Base-by-base conservation (phyloP, 202 grass and related monocot species). In the Panicum virgatum region DNA sequence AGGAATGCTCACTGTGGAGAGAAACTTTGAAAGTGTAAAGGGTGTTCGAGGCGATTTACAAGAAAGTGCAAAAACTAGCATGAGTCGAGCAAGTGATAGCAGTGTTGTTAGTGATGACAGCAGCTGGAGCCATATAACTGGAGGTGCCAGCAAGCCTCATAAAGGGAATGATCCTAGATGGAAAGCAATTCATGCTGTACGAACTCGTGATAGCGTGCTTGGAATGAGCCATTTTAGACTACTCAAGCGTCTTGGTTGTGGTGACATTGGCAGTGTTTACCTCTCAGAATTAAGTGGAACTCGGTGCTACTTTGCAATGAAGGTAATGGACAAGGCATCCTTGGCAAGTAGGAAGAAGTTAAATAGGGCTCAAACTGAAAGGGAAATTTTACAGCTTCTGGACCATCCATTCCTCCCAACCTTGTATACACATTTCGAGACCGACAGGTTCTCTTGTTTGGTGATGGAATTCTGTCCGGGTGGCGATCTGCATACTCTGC, bases 351-450 rank as follows among this genome's bases (percentile, higher is more conserved):
- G 92, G 80, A 94, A 94, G 76, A 94, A 94, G 76, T 77, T 94
- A 81, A 94, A 94, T 39, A 88, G 95, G 84, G 92, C 95, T 79
- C 95, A 95, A 72, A 98, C 95, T 59, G 95, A 98, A 84, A 93
- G 92, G 52, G 95, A 95, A 65, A 98, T 95, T 47, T 88, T 98
- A 20, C 92, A 98, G 69, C 90, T 95, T 78, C 82, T 95, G 42
- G 95, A 98, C 79, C 95, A 98, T 66, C 95, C 95, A n/a, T 98
- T 98, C 84, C 82, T 98, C 22, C 95, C 95, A 64, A 98, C 95
- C 15, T 80, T 98, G 73, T 98, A 98, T 70, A 95, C 96, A 29
- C 95, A 98, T 88, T 98, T 98, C 82, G 95, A 98, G 87, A 98
- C 95, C 2, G 95, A 98, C 32, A 89, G 90, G 58, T 98, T 98